A percentile compares a stretch with the other conserved stretches of the same genome.
phyloP scores from a whole-genome alignment of 192 early-diverging fungal species.

The Backusella psychrophila region DNA sequence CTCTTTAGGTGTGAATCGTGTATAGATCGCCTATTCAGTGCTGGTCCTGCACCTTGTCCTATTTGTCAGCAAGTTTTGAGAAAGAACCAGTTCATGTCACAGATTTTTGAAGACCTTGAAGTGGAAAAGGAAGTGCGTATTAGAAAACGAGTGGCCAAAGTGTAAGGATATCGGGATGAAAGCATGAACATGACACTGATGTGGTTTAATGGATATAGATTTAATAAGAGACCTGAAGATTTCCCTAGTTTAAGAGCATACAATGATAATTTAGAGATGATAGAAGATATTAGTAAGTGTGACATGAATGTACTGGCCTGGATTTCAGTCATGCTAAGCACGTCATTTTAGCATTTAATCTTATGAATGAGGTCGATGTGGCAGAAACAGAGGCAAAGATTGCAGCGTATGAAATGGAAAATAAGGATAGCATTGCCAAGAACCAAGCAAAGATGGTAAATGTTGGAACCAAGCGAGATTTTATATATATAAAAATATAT shows the following conservation, averaged over 20 bases:
- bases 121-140: conserved; percentile 94
- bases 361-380: conserved; percentile 85
- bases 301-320: too few species aligned
- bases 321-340: too few species aligned
- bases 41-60: conserved; percentile 90
- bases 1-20: conserved; percentile 83
- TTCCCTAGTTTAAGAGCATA: conserved; percentile 72
- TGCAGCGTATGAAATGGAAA: conserved; percentile 72
- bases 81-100: conserved; percentile 81
- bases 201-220: conserved; percentile 34
- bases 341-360: conserved; percentile 63
- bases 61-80: conserved; percentile 79
- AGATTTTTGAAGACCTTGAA: conserved; percentile 91
- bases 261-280: conserved; percentile 91
- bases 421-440: conserved; percentile 72
- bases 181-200: background rate
- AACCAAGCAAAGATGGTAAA: conserved; percentile 64
- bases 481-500: background rate
- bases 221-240: conserved; percentile 91
- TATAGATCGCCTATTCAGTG: conserved; percentile 78
- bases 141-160: conserved; percentile 68
- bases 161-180: conserved; percentile 37
- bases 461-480: background rate
- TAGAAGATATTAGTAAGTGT: conserved; percentile 76
- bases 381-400: conserved; percentile 77